Percentiles rank a stretch among this genome's conserved stretches.
phyloP scores from a whole-genome alignment of 106 monocot genomes.

The Acorus gramineus region DNA sequence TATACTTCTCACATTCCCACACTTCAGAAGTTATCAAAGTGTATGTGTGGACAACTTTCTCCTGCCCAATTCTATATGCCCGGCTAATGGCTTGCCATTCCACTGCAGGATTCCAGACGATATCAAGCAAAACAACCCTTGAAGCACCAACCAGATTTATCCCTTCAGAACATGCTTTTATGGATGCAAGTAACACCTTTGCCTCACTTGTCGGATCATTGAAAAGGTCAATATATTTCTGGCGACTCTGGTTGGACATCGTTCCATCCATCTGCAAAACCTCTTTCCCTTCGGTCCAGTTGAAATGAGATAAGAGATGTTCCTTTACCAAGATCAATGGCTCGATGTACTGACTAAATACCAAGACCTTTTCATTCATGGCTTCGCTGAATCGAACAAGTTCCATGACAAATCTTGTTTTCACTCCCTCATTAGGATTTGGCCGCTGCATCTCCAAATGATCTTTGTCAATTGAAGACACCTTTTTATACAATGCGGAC shows the following conservation, averaged over 20 bases:
- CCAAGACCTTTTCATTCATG: constrained; percentile 52
- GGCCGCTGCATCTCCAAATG: constrained; percentile 31
- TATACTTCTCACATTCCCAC: too few relatives aligned
- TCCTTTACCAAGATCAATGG: constrained; percentile 45
- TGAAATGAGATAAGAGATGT: constrained; percentile 32
- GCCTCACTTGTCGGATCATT: constrained; percentile 32
- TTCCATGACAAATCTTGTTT: constrained; percentile 55
- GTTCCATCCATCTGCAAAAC: constrained; percentile 63
- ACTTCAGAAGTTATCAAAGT: too few relatives aligned
- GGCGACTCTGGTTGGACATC: constrained; percentile 21
- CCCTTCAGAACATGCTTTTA: too few relatives aligned
- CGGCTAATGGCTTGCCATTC: too few relatives aligned
- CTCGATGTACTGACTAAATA: constrained; percentile 59
- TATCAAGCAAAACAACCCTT: too few relatives aligned
- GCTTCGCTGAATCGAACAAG: constrained; percentile 43
- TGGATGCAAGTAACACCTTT: constrained; percentile 54
- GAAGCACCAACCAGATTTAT: too few relatives aligned
- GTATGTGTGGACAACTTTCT: too few relatives aligned
- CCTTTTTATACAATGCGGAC: constrained; percentile 5
- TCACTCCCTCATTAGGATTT: constrained; percentile 36
- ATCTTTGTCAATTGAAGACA: constrained; percentile 28
- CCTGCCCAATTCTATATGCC: too few relatives aligned
- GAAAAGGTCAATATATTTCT: constrained; percentile 49
- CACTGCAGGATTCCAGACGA: too few relatives aligned
- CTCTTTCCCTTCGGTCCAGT: constrained; percentile 45